These are phyloP conservation scores for Didymella keratinophila DNA, from an alignment of 2,329 filamentous ascomycete species.

Conservation along the genomic window DNA sequence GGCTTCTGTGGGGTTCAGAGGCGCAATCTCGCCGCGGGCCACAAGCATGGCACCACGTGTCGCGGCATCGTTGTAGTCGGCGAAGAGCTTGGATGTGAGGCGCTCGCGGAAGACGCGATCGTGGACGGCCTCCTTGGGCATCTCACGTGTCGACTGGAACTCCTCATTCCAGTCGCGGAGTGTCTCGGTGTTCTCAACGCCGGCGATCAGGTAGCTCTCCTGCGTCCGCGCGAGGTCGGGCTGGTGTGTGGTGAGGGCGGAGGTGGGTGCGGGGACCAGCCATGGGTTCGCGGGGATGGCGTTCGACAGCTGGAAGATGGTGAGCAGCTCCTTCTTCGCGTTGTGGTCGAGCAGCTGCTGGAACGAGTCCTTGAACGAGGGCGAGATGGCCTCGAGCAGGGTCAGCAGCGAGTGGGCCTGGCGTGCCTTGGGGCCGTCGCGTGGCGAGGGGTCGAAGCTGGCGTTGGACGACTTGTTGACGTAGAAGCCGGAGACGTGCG, in stretches of 20 bases:
- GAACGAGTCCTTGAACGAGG: constrained; percentile 81
- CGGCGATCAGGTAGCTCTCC: constrained; percentile 88
- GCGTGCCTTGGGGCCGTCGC: constrained; percentile 77
- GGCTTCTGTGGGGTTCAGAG: constrained; percentile 91
- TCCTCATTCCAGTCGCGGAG: constrained; percentile 99
- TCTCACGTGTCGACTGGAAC: constrained; percentile 93
- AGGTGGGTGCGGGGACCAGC: constrained; percentile 77
- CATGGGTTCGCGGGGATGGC: constrained; percentile 91
- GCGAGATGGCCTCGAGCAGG: constrained; percentile 79
- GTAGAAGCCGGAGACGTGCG: constrained; percentile 93
- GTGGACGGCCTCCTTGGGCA: constrained; percentile 92
- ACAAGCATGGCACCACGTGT: constrained; percentile 91
- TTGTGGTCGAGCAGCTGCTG: constrained; percentile 82
- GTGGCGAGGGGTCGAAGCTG: constrained; percentile 92
- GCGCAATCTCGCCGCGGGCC: constrained; percentile 88
- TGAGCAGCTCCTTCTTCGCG: constrained; percentile 83
- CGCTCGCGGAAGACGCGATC: constrained; percentile 96
- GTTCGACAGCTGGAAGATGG: constrained; percentile 95
- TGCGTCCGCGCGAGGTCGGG: constrained; percentile 88
- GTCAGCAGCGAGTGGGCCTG: constrained; percentile 86
- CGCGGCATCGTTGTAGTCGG: constrained; percentile 96
- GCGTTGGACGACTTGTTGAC: constrained; percentile 95
- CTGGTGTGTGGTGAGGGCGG: constrained; percentile 73
- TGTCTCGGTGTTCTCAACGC: constrained; percentile 92
- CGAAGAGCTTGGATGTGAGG: constrained; percentile 92